Conservation (phyloP, 345 rosid species). For the Schrenkiella parvula region DNA sequence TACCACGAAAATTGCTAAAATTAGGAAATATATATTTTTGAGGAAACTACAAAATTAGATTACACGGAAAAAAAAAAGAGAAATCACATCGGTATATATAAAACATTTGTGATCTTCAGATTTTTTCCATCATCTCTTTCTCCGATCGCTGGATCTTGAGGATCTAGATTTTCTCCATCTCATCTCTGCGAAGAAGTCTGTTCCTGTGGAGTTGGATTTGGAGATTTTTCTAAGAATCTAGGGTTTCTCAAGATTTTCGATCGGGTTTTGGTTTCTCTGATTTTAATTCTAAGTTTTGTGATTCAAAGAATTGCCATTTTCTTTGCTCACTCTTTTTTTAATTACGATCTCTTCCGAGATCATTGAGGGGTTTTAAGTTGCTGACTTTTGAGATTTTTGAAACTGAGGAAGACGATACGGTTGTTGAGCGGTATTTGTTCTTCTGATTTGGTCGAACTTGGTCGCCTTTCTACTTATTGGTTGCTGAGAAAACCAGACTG, state of each 20-base stretch:
- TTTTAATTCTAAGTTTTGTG: neutral
- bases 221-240: constrained; percentile 6
- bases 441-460: neutral
- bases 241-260: constrained; percentile 9
- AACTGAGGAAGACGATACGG: constrained; percentile 13
- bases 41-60: constrained; percentile 9
- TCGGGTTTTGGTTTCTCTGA: constrained; percentile 17
- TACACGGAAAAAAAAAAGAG: neutral
- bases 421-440: constrained; percentile 21
- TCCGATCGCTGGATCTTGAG: constrained; percentile 28
- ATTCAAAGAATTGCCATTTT: constrained; percentile 24
- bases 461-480: constrained; percentile 14
- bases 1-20: constrained; percentile 34
- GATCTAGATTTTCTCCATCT: constrained; percentile 1
- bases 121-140: constrained; percentile 1
- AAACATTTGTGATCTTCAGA: neutral
- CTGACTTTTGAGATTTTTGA: neutral
- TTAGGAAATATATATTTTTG: neutral
- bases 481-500: neutral
- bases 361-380: neutral
- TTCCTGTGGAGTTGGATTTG: neutral
- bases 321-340: neutral
- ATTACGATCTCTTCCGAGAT: constrained; percentile 14
- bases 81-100: neutral
- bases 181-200: neutral